These are phyloP conservation scores for Kodamaea plutei DNA, from an alignment of 1,139 yeast genomes.

Conservation along the genomic window DNA sequence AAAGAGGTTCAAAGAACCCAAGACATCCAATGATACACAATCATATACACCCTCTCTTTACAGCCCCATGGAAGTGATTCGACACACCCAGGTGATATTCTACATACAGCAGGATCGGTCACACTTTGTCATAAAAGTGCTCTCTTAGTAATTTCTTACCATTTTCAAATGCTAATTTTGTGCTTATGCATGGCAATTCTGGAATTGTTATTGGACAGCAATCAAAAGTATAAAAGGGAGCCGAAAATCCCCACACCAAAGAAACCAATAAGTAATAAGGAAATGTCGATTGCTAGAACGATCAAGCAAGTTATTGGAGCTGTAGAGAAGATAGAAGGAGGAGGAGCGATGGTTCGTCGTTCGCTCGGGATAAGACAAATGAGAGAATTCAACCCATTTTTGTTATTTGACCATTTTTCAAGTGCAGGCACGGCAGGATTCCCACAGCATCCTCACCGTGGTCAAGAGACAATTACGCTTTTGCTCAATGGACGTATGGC, in stretches of 20 bases:
- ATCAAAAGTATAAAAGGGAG: background rate
- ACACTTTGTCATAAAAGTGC: too few relatives aligned
- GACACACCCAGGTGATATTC: too few relatives aligned
- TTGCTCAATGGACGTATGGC: constrained; percentile 73
- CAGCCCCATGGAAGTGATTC: too few relatives aligned
- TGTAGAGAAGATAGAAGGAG: constrained; percentile 79
- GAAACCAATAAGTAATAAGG: background rate
- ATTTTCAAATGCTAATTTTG: too few relatives aligned
- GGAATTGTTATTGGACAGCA: constrained; percentile 1
- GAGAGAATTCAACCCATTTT: constrained; percentile 73
- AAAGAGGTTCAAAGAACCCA: too few relatives aligned
- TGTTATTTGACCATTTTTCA: constrained; percentile 79
- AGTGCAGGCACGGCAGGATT: constrained; percentile 50
- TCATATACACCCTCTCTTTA: too few relatives aligned
- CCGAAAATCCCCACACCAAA: too few relatives aligned
- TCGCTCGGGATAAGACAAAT: constrained; percentile 67
- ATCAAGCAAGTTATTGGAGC: constrained; percentile 61
- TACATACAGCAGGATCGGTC: too few relatives aligned
- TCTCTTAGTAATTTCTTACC: too few relatives aligned
- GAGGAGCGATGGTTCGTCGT: constrained; percentile 79
- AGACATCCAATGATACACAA: too few relatives aligned
- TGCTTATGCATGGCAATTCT: too few relatives aligned
- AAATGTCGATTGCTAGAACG: constrained; percentile 33
- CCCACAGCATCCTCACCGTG: constrained; percentile 92
- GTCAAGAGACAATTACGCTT: constrained; percentile 84